These are phyloP conservation scores for Polyporus arcularius DNA, from an alignment of 768 basidiomycete genomes.

Conservation along the genomic window DNA sequence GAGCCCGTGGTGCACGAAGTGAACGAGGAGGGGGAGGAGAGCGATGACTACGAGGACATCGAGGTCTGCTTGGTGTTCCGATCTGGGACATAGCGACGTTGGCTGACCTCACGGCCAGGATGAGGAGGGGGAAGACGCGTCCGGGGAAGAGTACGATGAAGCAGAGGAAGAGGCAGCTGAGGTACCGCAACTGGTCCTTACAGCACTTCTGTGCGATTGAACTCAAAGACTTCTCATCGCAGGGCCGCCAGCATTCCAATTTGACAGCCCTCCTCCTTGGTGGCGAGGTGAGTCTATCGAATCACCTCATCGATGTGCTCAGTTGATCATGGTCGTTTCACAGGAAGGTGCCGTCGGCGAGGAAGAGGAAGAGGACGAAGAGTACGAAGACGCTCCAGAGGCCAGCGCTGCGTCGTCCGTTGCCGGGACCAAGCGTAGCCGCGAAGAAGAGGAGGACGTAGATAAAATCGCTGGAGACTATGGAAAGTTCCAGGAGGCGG, in stretches of 20 bases:
- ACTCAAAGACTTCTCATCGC: neutral
- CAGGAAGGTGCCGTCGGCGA: slow-evolving; percentile 2
- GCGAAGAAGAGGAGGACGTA: slow-evolving; percentile 31
- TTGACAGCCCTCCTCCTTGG: slow-evolving; percentile 30
- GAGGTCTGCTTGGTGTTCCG: slow-evolving; percentile 3
- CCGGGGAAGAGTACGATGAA: slow-evolving; percentile 23
- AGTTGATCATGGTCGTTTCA: neutral
- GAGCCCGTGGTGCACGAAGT: slow-evolving; percentile 16
- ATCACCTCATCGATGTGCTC: neutral
- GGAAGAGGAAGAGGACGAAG: slow-evolving; percentile 23
- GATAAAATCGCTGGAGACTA: slow-evolving; percentile 22
- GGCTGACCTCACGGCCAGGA: slow-evolving; percentile 11
- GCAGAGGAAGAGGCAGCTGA: slow-evolving; percentile 24
- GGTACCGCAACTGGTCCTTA: neutral
- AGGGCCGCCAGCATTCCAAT: slow-evolving; percentile 22
- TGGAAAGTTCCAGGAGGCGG: slow-evolving; percentile 32
- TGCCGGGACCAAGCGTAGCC: slow-evolving; percentile 20
- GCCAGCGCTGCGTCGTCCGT: slow-evolving; percentile 20
- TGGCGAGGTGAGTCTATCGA: slow-evolving; percentile 14
- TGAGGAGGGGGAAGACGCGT: slow-evolving; percentile 27
- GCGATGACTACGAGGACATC: slow-evolving; percentile 32
- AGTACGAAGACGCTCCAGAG: slow-evolving; percentile 26
- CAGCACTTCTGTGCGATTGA: neutral
- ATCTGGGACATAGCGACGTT: neutral
- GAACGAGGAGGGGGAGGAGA: slow-evolving; percentile 29